Percentiles rank a stretch among this genome's conserved stretches.
phyloP scores from a whole-genome alignment of 2,329 filamentous ascomycete species.

The Colletotrichum gigasporum region DNA sequence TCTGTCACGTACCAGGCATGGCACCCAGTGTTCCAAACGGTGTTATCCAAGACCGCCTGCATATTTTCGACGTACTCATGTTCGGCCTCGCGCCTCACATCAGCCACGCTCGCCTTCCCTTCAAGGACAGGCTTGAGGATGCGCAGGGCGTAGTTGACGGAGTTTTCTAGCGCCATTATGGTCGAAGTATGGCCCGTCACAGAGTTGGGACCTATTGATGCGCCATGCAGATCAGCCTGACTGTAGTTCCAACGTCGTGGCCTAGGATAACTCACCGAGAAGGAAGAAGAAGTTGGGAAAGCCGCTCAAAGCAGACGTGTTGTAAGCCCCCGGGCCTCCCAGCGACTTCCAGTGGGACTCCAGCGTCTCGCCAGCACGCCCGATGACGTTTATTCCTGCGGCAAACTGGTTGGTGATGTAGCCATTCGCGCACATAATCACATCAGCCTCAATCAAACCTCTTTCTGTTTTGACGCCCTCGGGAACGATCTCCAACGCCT shows the following conservation, averaged over 20 bases:
- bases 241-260: neutral
- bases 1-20: slow-evolving; percentile 46
- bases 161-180: slow-evolving; percentile 68
- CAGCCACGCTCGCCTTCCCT: slow-evolving; percentile 39
- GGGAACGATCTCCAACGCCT: slow-evolving; percentile 57
- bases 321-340: slow-evolving; percentile 69
- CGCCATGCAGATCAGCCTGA: too few species aligned
- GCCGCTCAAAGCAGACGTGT: slow-evolving; percentile 64
- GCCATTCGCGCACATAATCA: slow-evolving; percentile 70
- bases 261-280: slow-evolving; percentile 45
- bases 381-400: slow-evolving; percentile 61
- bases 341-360: slow-evolving; percentile 65
- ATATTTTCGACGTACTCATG: slow-evolving; percentile 41
- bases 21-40: slow-evolving; percentile 42
- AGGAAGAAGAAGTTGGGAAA: slow-evolving; percentile 75
- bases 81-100: slow-evolving; percentile 47
- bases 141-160: slow-evolving; percentile 66
- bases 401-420: slow-evolving; percentile 66
- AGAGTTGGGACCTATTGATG: slow-evolving; percentile 64
- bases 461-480: slow-evolving; percentile 46
- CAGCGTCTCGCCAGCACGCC: slow-evolving; percentile 59
- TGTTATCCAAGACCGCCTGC: slow-evolving; percentile 43
- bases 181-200: slow-evolving; percentile 69
- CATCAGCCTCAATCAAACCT: slow-evolving; percentile 60
- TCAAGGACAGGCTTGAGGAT: slow-evolving; percentile 61